phyloP scores from a whole-genome alignment of 805 yeast species.

The Pichia nakasei region DNA sequence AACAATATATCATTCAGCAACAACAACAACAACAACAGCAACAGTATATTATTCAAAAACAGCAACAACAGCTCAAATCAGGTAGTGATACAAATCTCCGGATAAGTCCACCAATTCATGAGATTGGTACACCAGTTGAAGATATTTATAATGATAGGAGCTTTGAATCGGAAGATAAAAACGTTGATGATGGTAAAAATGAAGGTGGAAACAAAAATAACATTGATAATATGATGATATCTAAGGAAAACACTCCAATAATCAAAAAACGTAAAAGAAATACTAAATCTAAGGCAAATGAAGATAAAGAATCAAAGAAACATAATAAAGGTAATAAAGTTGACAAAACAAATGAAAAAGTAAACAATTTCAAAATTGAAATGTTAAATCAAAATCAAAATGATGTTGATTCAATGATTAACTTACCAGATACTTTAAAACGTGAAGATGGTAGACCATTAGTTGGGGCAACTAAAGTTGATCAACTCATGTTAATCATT shows the following conservation, averaged over 20 bases:
- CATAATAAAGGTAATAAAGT: too few relatives aligned
- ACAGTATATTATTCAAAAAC: slow-evolving; percentile 1
- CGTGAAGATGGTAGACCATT: slow-evolving; percentile 60
- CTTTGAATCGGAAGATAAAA: neutral
- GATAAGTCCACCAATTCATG: too few relatives aligned
- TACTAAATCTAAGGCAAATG: neutral
- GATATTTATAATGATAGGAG: too few relatives aligned
- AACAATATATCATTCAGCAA: neutral
- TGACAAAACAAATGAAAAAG: too few relatives aligned
- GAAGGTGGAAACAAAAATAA: neutral
- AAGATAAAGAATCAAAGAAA: neutral
- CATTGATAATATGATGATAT: too few relatives aligned
- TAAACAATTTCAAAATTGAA: too few relatives aligned
- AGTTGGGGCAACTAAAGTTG: slow-evolving; percentile 82
- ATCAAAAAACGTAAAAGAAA: neutral
- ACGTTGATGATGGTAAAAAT: neutral
- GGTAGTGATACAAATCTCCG: too few relatives aligned
- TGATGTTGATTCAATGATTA: too few relatives aligned
- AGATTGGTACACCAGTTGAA: neutral
- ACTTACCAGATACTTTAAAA: slow-evolving; percentile 21
- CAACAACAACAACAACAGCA: slow-evolving; percentile 10
- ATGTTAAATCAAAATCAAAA: too few relatives aligned
- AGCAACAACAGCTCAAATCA: too few relatives aligned
- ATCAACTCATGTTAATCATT: slow-evolving; percentile 81
- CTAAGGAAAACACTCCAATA: too few relatives aligned